A percentile compares a stretch with the other conserved stretches of the same genome.
phyloP scores from a whole-genome alignment of 495 filamentous ascomycete species.

The Aspergillus bertholletiae region DNA sequence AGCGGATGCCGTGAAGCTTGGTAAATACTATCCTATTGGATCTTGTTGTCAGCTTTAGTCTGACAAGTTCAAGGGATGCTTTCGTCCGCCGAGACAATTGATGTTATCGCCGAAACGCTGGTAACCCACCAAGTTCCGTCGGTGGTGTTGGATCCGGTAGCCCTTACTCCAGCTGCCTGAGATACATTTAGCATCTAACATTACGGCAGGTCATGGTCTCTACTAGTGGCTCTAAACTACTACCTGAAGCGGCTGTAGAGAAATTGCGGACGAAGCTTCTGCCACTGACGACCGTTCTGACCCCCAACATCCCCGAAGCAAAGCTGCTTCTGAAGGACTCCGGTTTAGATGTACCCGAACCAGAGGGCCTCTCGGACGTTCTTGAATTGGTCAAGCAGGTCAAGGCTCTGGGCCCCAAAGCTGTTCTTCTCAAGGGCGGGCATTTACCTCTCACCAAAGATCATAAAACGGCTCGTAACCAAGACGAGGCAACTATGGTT shows the following conservation, averaged over 20 bases:
- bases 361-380: slow-evolving; percentile 56
- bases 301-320: slow-evolving; percentile 92
- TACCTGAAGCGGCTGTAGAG: slow-evolving; percentile 66
- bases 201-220: slow-evolving; percentile 80
- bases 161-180: not conserved
- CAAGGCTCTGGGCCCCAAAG: slow-evolving; percentile 64
- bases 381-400: slow-evolving; percentile 65
- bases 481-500: slow-evolving; percentile 59
- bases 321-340: slow-evolving; percentile 63
- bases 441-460: slow-evolving; percentile 76
- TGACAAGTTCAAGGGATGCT: slow-evolving; percentile 72
- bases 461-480: slow-evolving; percentile 43
- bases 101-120: slow-evolving; percentile 68
- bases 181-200: slow-evolving; percentile 1
- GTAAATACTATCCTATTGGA: slow-evolving; percentile 41
- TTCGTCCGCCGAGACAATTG: slow-evolving; percentile 71
- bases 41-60: not conserved
- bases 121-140: slow-evolving; percentile 53
- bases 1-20: slow-evolving; percentile 87
- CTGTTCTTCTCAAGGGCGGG: slow-evolving; percentile 87
- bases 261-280: slow-evolving; percentile 64
- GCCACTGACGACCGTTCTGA: slow-evolving; percentile 75
- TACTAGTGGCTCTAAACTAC: slow-evolving; percentile 73
- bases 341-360: slow-evolving; percentile 44
- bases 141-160: slow-evolving; percentile 82